Evolutionary conservation across 2,329 filamentous ascomycete genomes (phyloP).

Genomic region (Claviceps capensis): DNA sequence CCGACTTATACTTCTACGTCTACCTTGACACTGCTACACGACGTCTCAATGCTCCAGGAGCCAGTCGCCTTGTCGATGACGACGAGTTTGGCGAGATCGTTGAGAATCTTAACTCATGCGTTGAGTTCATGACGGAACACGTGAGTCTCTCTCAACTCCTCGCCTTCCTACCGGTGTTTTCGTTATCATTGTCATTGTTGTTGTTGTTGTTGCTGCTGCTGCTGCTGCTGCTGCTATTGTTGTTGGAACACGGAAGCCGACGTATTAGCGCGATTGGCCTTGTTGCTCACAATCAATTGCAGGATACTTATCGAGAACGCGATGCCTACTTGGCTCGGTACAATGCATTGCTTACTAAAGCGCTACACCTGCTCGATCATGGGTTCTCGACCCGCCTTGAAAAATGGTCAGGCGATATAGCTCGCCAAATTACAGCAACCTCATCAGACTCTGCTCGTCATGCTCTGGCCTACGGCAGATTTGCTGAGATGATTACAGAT

Average conservation of each 20-base stretch:
- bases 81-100: slow-evolving; percentile 82
- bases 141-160: slow-evolving; percentile 30
- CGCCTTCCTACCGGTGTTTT: too few species aligned
- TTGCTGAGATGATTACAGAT: slow-evolving; percentile 43
- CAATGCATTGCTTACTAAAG: slow-evolving; percentile 59
- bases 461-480: slow-evolving; percentile 45
- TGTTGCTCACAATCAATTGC: slow-evolving; percentile 1
- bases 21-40: slow-evolving; percentile 86
- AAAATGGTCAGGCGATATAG: slow-evolving; percentile 39
- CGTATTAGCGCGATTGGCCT: not conserved
- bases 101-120: slow-evolving; percentile 72
- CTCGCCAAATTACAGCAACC: slow-evolving; percentile 37
- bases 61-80: slow-evolving; percentile 70
- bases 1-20: slow-evolving; percentile 86
- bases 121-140: slow-evolving; percentile 84
- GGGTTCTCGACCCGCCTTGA: slow-evolving; percentile 40
- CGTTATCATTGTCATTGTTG: not conserved
- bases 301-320: slow-evolving; percentile 76
- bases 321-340: slow-evolving; percentile 82
- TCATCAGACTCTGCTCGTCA: slow-evolving; percentile 46
- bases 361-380: slow-evolving; percentile 47
- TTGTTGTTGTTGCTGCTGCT: too few species aligned
- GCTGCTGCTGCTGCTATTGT: not conserved
- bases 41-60: slow-evolving; percentile 81
- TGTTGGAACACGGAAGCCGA: not conserved